These are phyloP conservation scores for Cryptosporidium sp. DNA, from an alignment of 169 alveolate species.

Conservation along the genomic window DNA sequence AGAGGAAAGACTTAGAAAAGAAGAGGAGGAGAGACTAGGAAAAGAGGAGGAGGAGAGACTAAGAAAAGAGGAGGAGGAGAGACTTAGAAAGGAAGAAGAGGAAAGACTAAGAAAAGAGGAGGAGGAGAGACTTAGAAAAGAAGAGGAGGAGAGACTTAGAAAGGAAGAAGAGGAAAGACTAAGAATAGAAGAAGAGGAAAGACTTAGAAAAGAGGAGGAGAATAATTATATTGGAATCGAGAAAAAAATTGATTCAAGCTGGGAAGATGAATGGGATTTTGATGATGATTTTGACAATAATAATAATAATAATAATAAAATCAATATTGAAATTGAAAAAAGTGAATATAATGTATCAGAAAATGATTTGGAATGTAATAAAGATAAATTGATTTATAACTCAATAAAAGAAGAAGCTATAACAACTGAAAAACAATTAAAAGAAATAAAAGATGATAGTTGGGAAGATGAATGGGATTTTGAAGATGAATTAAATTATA, in stretches of 20 bases:
- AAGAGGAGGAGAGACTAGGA: neutral
- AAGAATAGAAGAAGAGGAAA: neutral
- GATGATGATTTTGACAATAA: neutral
- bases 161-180: neutral
- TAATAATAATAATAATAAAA: neutral
- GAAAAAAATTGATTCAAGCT: neutral
- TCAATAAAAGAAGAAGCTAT: neutral
- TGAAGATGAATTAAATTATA: slow-evolving; percentile 1
- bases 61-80: neutral
- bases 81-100: neutral
- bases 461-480: slow-evolving; percentile 9
- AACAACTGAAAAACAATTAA: neutral
- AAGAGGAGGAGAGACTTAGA: neutral
- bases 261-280: slow-evolving; percentile 47
- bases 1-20: neutral
- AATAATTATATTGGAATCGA: neutral
- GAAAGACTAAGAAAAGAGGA: neutral
- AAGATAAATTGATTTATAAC: neutral
- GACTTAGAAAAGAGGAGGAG: neutral
- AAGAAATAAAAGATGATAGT: neutral
- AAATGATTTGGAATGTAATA: neutral
- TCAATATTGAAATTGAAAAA: neutral
- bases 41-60: neutral
- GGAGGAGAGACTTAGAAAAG: neutral
- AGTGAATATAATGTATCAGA: slow-evolving; percentile 4